Conservation (phyloP, 495 filamentous ascomycete genomes). For the Aspergillus panamensis region DNA sequence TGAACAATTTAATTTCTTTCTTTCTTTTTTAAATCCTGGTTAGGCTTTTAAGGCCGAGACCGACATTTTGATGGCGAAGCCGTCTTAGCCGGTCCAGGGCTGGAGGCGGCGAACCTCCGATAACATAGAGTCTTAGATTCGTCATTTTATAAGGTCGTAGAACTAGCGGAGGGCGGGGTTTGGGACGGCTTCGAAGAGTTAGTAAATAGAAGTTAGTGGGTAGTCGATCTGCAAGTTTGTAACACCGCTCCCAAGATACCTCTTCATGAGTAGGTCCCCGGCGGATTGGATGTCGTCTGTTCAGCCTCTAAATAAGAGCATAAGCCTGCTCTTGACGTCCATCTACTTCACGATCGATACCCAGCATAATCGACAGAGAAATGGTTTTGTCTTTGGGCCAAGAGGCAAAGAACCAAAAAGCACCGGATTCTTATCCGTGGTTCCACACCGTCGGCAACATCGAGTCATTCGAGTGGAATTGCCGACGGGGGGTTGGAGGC, state of each 20-base stretch:
- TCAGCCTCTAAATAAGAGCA: too few species aligned
- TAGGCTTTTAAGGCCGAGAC: not conserved
- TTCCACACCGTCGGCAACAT: conserved; percentile 1
- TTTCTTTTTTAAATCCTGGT: not conserved
- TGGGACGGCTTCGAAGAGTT: too few species aligned
- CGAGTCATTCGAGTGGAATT: conserved; percentile 8
- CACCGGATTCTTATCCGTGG: conserved; percentile 14
- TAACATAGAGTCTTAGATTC: conserved; percentile 5
- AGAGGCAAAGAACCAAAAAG: not conserved
- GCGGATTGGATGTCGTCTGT: too few species aligned
- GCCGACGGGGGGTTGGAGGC: not conserved
- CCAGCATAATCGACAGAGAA: too few species aligned
- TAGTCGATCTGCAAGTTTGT: too few species aligned
- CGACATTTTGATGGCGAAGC: conserved; percentile 1
- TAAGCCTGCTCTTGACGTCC: too few species aligned
- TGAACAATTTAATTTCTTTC: not conserved
- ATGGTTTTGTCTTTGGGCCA: not conserved
- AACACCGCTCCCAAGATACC: too few species aligned
- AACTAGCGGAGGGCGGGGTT: not conserved
- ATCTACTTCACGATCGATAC: too few species aligned
- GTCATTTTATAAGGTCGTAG: not conserved
- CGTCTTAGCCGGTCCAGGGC: conserved; percentile 17
- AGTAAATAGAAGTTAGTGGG: too few species aligned
- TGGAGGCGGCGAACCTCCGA: conserved; percentile 16
- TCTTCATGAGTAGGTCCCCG: too few species aligned